These are phyloP conservation scores for Carallia brachiata DNA, from an alignment of 345 rosid species.

Conservation along the genomic window DNA sequence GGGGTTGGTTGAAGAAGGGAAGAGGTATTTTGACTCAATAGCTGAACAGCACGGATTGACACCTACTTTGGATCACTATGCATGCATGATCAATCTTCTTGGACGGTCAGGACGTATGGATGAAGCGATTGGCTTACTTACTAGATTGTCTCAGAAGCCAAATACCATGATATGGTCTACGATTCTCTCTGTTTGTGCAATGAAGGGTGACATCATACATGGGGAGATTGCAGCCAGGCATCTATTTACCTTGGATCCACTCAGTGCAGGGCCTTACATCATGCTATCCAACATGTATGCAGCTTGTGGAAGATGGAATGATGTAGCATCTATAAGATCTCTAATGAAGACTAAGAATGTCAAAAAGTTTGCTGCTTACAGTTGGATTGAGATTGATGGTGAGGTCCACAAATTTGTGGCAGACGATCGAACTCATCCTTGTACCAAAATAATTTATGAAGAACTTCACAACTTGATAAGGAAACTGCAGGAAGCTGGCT, in stretches of 20 bases:
- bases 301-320: conserved; percentile 54
- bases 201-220: conserved; percentile 38
- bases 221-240: conserved; percentile 54
- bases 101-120: conserved; percentile 46
- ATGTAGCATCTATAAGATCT: conserved; percentile 51
- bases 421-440: conserved; percentile 54
- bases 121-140: conserved; percentile 43
- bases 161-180: conserved; percentile 52
- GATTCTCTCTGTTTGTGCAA: conserved; percentile 43
- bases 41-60: conserved; percentile 31
- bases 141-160: conserved; percentile 44
- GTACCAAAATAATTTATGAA: conserved; percentile 38
- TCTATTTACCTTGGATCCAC: conserved; percentile 49
- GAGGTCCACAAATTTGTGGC: conserved; percentile 57
- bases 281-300: conserved; percentile 64
- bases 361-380: conserved; percentile 56
- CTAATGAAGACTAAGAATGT: conserved; percentile 52
- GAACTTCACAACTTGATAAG: conserved; percentile 38
- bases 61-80: conserved; percentile 49
- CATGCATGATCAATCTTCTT: conserved; percentile 53
- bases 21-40: conserved; percentile 49
- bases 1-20: conserved; percentile 48
- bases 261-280: conserved; percentile 54
- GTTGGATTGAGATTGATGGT: conserved; percentile 54
- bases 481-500: conserved; percentile 46